These are phyloP conservation scores for Globisporangium viniferum DNA, from an alignment of 352 stramenopile species.

Conservation along the genomic window DNA sequence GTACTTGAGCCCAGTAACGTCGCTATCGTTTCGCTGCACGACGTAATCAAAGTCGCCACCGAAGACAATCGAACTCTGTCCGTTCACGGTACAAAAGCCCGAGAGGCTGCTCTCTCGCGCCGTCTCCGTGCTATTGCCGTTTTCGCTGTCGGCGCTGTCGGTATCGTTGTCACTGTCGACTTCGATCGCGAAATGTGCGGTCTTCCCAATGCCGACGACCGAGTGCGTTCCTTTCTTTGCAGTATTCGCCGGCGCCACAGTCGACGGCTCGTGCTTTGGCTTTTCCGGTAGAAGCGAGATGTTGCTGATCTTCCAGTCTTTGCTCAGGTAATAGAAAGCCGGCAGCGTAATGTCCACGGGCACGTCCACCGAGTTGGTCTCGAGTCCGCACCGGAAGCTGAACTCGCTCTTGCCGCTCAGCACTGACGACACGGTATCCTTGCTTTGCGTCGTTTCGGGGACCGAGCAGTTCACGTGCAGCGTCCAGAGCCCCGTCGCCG, in stretches of 20 bases:
- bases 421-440: conserved; percentile 5
- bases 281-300: conserved; percentile 15
- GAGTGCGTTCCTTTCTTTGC: conserved; percentile 2
- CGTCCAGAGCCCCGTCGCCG: conserved; percentile 16
- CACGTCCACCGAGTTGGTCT: conserved; percentile 13
- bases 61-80: conserved; percentile 25
- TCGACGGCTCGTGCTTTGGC: background rate
- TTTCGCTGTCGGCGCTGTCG: conserved; percentile 2
- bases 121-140: background rate
- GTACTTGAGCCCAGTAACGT: conserved; percentile 34
- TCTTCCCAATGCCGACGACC: conserved; percentile 14
- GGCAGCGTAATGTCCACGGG: conserved; percentile 18
- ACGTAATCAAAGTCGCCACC: conserved; percentile 33
- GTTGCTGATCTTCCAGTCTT: conserved; percentile 21
- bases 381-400: conserved; percentile 15
- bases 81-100: conserved; percentile 33
- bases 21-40: conserved; percentile 44
- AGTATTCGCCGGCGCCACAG: conserved; percentile 6
- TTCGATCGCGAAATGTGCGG: conserved; percentile 15
- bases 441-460: conserved; percentile 8
- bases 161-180: conserved; percentile 6
- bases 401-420: conserved; percentile 15
- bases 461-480: conserved; percentile 23
- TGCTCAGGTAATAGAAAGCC: conserved; percentile 18
- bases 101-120: conserved; percentile 19